Evolutionary conservation across 371 early-diverging fungal species (phyloP).

Genomic region (Vairimorpha necatrix): DNA sequence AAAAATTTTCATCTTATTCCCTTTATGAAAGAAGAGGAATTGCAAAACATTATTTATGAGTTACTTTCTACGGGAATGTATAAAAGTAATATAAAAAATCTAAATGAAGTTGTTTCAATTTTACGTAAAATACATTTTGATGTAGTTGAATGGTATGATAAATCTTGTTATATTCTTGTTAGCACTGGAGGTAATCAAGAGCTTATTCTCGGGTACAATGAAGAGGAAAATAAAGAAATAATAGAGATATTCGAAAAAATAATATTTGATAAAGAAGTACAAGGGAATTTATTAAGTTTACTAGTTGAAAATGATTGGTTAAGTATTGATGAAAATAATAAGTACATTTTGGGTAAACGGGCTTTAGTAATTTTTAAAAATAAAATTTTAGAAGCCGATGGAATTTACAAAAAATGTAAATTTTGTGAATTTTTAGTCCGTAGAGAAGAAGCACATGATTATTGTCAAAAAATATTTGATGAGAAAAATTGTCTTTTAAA

Average conservation of each 20-base stretch:
- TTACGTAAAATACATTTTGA: constrained; percentile 21
- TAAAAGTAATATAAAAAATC: not conserved
- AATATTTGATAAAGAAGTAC: not conserved
- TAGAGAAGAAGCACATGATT: constrained; percentile 11
- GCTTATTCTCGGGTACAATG: not conserved
- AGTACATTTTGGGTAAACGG: not conserved
- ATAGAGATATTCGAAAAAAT: constrained; percentile 11
- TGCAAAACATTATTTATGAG: not conserved
- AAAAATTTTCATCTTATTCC: constrained; percentile 5
- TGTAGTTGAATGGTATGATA: constrained; percentile 21
- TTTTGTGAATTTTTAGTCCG: constrained; percentile 14
- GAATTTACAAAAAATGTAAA: constrained; percentile 2
- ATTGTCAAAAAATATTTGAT: constrained; percentile 17
- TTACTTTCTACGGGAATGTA: not conserved
- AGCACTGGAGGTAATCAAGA: not conserved
- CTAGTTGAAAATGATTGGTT: constrained; percentile 29
- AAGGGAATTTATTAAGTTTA: constrained; percentile 2
- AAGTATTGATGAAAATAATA: not conserved
- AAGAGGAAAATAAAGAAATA: constrained; percentile 6
- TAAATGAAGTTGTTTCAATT: constrained; percentile 9
- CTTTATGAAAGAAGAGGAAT: not conserved
- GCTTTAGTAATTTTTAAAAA: constrained; percentile 14
- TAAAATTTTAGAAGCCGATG: constrained; percentile 16
- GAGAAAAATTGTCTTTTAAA: no score
- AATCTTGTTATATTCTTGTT: constrained; percentile 26